Conservation (phyloP, 2,329 filamentous ascomycete species). For the Laburnicola sp. region DNA sequence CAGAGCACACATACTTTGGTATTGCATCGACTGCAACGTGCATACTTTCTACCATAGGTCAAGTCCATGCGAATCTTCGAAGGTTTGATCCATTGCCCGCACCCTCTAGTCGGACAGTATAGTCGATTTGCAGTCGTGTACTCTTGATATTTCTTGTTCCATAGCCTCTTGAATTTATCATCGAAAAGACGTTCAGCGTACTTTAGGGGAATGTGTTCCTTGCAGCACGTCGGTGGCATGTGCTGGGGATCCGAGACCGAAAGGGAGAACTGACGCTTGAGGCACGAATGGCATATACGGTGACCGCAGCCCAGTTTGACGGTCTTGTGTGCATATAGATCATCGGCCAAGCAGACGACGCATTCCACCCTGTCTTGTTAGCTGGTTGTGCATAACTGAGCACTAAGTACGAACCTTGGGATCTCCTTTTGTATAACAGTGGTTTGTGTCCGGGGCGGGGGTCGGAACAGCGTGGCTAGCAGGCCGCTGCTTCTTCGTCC, state of each 20-base stretch:
- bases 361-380: slow-evolving; percentile 64
- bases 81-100: slow-evolving; percentile 79
- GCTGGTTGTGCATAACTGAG: neutral
- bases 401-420: slow-evolving; percentile 18
- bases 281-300: slow-evolving; percentile 76
- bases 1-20: slow-evolving; percentile 75
- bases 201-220: slow-evolving; percentile 72
- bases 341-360: slow-evolving; percentile 69
- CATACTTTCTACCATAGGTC: slow-evolving; percentile 61
- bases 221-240: slow-evolving; percentile 86
- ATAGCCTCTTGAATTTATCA: slow-evolving; percentile 71
- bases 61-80: slow-evolving; percentile 63
- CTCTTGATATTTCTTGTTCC: slow-evolving; percentile 81
- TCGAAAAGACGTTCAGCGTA: slow-evolving; percentile 78
- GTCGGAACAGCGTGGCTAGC: slow-evolving; percentile 38
- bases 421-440: slow-evolving; percentile 32
- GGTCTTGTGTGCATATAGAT: slow-evolving; percentile 64
- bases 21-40: slow-evolving; percentile 70
- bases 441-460: slow-evolving; percentile 27
- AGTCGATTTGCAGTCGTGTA: slow-evolving; percentile 73
- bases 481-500: slow-evolving; percentile 38
- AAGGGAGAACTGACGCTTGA: slow-evolving; percentile 73
- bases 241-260: slow-evolving; percentile 76
- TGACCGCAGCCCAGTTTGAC: slow-evolving; percentile 77
- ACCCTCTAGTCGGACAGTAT: slow-evolving; percentile 74